Base-by-base conservation (phyloP, 805 yeast genomes). In the Saccharomycopsis sp. region DNA sequence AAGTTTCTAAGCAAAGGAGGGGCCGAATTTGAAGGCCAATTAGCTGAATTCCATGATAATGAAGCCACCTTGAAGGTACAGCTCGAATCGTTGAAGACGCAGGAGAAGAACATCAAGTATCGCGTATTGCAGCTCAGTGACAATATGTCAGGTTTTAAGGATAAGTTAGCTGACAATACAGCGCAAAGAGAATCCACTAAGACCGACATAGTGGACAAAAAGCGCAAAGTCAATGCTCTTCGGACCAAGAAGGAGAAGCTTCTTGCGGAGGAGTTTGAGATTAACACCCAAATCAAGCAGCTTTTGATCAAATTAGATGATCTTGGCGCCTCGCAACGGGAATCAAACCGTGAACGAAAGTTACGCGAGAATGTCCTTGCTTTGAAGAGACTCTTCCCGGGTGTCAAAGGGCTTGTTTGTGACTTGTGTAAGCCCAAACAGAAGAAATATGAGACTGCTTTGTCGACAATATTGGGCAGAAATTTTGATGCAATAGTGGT, bases 401-500 rank as follows among this genome's bases (percentile, higher is more conserved):
- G 96, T 2, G 96, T 94, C 2, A 79, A 79, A 64, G 98, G 97
- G 2, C 70, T 90, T 9, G 83, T 93, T 2, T 79, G 83, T 63
- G 97, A 91, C 66, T 75, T 92, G 24, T 87, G 93, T 52, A 82
- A 83, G 58, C 96, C 97, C 20, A 77, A 81, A 56, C 86, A 86
- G 64, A 81, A 81, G 58, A 86, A 82, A 65, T 91, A 83, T 68
- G 90, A 87, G 53, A 64, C 75, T 3, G 96, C 97, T 0, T 78
- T 91, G 42, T 81, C 87, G 35, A 86, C 93, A 0, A 80, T 87
- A 3, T 73, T 94, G 29, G 98, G 97, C 7, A 79, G 81, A 59
- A 79, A 87, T 65, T 80, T 85, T 65, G 96, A 94, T 70, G 81
- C 97, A 0, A 80, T 94, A 17, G 79, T 94, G 19, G 99, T 94